These are phyloP conservation scores for Lodderomyces metapsilosis DNA, from an alignment of 1,139 yeast genomes.

Conservation along the genomic window DNA sequence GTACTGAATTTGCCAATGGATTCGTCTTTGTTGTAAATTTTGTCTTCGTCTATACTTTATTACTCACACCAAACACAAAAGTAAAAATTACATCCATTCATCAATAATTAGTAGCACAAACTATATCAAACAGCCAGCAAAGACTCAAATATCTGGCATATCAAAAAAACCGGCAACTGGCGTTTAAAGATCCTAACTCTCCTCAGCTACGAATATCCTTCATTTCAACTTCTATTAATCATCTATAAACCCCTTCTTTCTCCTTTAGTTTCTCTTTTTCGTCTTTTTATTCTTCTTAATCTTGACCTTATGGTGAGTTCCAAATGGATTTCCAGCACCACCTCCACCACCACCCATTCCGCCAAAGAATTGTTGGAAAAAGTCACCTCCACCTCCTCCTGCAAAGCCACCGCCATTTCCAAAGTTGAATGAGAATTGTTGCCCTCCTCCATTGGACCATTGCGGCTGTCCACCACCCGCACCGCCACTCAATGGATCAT, in stretches of 20 bases:
- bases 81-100: neutral
- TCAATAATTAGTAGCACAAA: neutral
- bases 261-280: neutral
- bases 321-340: slow-evolving; percentile 15
- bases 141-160: neutral
- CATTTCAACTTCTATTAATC: neutral
- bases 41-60: too few relatives aligned
- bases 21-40: too few relatives aligned
- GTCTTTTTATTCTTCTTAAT: slow-evolving; percentile 18
- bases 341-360: slow-evolving; percentile 15
- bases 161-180: too few relatives aligned
- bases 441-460: slow-evolving; percentile 17
- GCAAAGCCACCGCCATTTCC: slow-evolving; percentile 14
- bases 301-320: slow-evolving; percentile 18
- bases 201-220: too few relatives aligned
- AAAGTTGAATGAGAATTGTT: slow-evolving; percentile 14
- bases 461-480: slow-evolving; percentile 12
- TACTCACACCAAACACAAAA: too few relatives aligned
- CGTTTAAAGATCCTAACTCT: too few relatives aligned
- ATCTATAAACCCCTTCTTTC: neutral
- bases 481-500: slow-evolving; percentile 31
- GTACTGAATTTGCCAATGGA: neutral
- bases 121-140: neutral
- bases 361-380: slow-evolving; percentile 9
- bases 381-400: slow-evolving; percentile 12